Evolutionary conservation across 108 stramenopile genomes (phyloP).

Genomic region (Hondaea fermentalgiana): DNA sequence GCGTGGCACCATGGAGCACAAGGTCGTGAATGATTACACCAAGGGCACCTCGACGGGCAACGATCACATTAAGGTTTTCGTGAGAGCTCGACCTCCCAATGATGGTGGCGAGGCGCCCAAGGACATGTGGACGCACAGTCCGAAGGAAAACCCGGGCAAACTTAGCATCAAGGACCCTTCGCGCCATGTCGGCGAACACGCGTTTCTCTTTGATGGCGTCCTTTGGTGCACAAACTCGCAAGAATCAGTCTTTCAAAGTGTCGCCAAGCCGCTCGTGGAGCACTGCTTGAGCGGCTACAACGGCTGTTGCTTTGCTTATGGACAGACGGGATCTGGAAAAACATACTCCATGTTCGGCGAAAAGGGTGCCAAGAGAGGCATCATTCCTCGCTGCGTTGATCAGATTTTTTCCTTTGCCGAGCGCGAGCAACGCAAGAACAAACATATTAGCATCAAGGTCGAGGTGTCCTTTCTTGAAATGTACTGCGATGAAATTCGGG

Average conservation of each 20-base stretch:
- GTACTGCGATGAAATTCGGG: conserved; percentile 53
- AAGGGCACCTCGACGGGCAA: conserved; percentile 32
- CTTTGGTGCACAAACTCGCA: conserved; percentile 45
- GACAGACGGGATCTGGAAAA: conserved; percentile 47
- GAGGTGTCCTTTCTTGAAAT: conserved; percentile 52
- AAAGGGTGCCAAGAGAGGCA: conserved; percentile 31
- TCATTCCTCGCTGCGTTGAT: conserved; percentile 51
- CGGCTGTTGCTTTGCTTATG: conserved; percentile 56
- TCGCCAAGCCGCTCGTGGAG: conserved; percentile 31
- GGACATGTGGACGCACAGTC: conserved; percentile 17
- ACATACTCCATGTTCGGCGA: conserved; percentile 51
- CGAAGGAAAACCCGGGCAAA: neutral
- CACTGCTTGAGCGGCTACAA: conserved; percentile 48
- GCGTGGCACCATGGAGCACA: conserved; percentile 2
- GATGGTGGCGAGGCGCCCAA: conserved; percentile 36
- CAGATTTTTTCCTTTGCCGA: conserved; percentile 37
- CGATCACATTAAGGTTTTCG: conserved; percentile 31
- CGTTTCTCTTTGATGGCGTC: conserved; percentile 44
- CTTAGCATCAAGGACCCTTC: neutral
- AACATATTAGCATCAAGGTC: neutral
- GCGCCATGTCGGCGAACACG: conserved; percentile 27
- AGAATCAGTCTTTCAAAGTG: conserved; percentile 35
- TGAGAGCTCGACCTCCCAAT: conserved; percentile 45
- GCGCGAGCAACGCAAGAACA: neutral
- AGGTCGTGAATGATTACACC: conserved; percentile 51